phyloP scores from a whole-genome alignment of 2,329 filamentous ascomycete species.

The Beauveria pseudobassiana region DNA sequence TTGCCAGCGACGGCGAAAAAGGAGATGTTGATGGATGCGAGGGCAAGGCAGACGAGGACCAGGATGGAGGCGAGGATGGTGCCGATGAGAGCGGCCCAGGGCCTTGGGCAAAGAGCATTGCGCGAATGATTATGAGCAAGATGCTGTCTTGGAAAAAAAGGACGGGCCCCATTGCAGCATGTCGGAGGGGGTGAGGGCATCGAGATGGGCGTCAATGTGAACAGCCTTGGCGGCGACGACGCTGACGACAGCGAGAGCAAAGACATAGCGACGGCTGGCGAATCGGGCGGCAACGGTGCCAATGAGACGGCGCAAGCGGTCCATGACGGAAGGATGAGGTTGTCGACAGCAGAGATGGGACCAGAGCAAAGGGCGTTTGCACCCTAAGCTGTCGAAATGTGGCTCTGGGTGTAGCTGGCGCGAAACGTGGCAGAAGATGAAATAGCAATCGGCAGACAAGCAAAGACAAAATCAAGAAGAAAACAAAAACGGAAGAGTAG shows the following conservation, averaged over 20 bases:
- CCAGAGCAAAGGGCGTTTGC: background rate
- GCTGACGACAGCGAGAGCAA: conserved; percentile 11
- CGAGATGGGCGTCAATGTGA: conserved; percentile 12
- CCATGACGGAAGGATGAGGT: background rate
- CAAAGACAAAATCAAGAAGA: background rate
- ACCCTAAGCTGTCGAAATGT: background rate
- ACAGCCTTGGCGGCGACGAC: conserved; percentile 12
- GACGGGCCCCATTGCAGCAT: conserved; percentile 11
- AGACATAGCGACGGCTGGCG: conserved; percentile 11
- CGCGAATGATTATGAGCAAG: conserved; percentile 8
- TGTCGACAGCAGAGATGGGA: background rate
- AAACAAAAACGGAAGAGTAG: background rate
- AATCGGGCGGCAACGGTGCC: conserved; percentile 7
- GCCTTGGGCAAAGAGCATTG: conserved; percentile 6
- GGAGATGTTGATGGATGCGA: conserved; percentile 20
- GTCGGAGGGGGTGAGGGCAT: conserved; percentile 9
- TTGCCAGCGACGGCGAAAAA: conserved; percentile 23
- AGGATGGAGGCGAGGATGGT: conserved; percentile 1
- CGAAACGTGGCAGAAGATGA: no score
- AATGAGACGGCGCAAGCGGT: conserved; percentile 1
- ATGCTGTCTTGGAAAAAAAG: conserved; percentile 11
- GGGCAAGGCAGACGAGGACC: conserved; percentile 7
- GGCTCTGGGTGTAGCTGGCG: background rate
- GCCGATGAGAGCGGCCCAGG: background rate
- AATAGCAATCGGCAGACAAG: background rate